phyloP scores from a whole-genome alignment of 1,139 yeast genomes.

The Yamadazyma kanchanaburiensis region DNA sequence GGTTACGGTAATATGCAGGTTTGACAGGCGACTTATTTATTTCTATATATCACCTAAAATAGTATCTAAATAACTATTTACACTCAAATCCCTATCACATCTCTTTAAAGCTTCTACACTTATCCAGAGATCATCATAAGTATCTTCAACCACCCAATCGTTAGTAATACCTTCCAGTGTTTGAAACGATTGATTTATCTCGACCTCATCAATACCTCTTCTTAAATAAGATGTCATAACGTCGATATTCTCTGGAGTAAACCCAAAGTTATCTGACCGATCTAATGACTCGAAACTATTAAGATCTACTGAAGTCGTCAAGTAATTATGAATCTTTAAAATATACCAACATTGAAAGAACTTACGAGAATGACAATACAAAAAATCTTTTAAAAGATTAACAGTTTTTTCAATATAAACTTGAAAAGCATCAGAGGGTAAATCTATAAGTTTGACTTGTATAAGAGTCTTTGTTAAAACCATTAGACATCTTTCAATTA shows the following conservation, averaged over 20 bases:
- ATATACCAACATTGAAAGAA: slow-evolving; percentile 4
- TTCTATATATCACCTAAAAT: too few species aligned
- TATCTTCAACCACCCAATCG: not conserved
- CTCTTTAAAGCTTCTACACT: not conserved
- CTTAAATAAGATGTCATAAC: slow-evolving; percentile 1
- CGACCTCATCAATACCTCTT: slow-evolving; percentile 6
- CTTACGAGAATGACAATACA: slow-evolving; percentile 1
- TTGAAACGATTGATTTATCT: slow-evolving; percentile 5
- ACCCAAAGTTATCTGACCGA: slow-evolving; percentile 4
- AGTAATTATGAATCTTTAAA: slow-evolving; percentile 1
- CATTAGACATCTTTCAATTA: slow-evolving; percentile 3
- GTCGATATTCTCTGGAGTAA: slow-evolving; percentile 5
- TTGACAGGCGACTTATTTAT: too few species aligned
- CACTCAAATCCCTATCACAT: too few species aligned
- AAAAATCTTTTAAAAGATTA: slow-evolving; percentile 4
- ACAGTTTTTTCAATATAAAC: slow-evolving; percentile 2
- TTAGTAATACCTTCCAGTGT: not conserved
- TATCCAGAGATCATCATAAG: not conserved
- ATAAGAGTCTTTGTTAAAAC: slow-evolving; percentile 4
- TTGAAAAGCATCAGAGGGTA: slow-evolving; percentile 1
- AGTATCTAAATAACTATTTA: too few species aligned
- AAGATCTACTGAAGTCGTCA: slow-evolving; percentile 2
- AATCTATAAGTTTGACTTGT: slow-evolving; percentile 2
- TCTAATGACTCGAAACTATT: not conserved
- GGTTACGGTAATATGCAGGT: too few species aligned